Evolutionary conservation across 1,284 basidiomycete genomes (phyloP), one percentile per base, ranked within the genome.

Genomic region (Paramarasmius palmivorus): DNA sequence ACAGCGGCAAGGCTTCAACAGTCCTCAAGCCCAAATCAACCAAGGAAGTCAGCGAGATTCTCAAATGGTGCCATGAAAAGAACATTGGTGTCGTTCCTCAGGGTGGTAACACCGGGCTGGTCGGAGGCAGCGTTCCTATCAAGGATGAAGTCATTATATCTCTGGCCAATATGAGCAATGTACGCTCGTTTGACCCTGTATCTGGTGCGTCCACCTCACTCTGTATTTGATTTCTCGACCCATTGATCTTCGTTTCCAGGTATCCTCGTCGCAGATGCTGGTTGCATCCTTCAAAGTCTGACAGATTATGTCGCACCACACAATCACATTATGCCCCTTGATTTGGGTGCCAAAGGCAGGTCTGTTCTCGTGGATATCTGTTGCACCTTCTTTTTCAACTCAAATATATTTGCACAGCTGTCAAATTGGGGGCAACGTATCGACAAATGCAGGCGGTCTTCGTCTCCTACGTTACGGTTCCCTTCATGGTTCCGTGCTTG

Each of bases 331-430:
- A 95, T 99, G 87, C 97, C 97, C 3, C 83, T 99, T 39, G 97
- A 99, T 68, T 79, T 99, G 5, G 97, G 96, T 49, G 97, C 97
- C 17, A 99, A 99, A 77, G 97, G 97, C 65, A 96, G 93, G 81
- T 88, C 54, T 47, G 83, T 72, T 22, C 42, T 45, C 22, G 22
- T n/a, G 6, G 29, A 32, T 32, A 14, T 23, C 36, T 40, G 23
- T 26, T 22, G 26, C 49, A 17, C 15, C n/a, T 37, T n/a, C 25
- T 35, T 25, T 35, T 36, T 23, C 32, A 25, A 20, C 19, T 41
- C n/a, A 42, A 20, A n/a, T 39, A 32, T 42, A n/a, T 58, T 49
- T 26, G 15, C 29, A 36, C 58, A 93, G 91, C 62, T 99, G 97
- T 74, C 96, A 98, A 65, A 97, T 99, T 61, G 97, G 97, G 51